Conservation (phyloP, 345 rosid species). For the Brassica carinata region DNA sequence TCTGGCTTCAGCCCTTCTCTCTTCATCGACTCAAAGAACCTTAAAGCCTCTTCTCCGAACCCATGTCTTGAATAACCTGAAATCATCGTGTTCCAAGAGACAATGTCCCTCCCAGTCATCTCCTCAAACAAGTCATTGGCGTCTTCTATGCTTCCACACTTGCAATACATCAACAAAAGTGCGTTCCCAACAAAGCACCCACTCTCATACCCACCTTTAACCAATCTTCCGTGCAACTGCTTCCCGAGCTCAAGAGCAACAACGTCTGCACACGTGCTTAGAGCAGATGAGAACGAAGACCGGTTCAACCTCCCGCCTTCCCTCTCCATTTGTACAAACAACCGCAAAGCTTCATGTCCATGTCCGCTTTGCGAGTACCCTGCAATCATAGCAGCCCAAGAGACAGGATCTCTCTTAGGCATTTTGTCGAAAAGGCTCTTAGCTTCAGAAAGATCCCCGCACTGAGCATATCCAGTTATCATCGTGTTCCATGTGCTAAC, state of each 20-base stretch:
- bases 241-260: constrained; percentile 69
- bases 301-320: constrained; percentile 62
- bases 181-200: constrained; percentile 72
- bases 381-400: constrained; percentile 81
- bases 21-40: constrained; percentile 62
- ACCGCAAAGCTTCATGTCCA: constrained; percentile 53
- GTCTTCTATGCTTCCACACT: constrained; percentile 72
- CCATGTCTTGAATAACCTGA: constrained; percentile 74
- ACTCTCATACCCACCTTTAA: constrained; percentile 61
- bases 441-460: constrained; percentile 48
- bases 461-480: constrained; percentile 68
- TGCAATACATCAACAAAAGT: constrained; percentile 70
- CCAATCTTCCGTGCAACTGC: constrained; percentile 66
- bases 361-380: constrained; percentile 64
- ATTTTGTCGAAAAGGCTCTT: constrained; percentile 55
- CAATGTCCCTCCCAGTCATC: constrained; percentile 59
- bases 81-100: constrained; percentile 73
- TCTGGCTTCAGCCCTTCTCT: constrained; percentile 57
- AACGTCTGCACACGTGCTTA: constrained; percentile 64
- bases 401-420: constrained; percentile 59
- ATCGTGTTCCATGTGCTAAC: constrained; percentile 71
- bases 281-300: constrained; percentile 59
- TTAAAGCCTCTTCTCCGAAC: constrained; percentile 57
- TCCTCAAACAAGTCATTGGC: constrained; percentile 57
- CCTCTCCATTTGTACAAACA: constrained; percentile 63